These are phyloP conservation scores for Apiotrichum mycotoxinovorans DNA, from an alignment of 1,284 basidiomycete genomes.

Conservation along the genomic window DNA sequence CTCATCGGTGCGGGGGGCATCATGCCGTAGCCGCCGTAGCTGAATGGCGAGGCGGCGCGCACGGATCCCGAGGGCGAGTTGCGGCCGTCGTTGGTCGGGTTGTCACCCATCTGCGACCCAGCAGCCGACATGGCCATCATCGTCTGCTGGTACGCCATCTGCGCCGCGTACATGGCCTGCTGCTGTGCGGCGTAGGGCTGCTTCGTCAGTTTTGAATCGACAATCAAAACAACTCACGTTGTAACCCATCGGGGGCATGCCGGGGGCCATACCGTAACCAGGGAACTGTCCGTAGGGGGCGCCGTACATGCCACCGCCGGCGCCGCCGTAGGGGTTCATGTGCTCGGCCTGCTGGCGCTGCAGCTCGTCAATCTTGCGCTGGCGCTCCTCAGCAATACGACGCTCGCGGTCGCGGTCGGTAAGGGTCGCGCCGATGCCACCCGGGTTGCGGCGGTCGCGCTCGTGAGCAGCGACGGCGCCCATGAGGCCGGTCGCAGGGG, in stretches of 20 bases:
- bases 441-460: constrained; percentile 86
- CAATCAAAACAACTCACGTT: constrained; percentile 17
- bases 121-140: constrained; percentile 82
- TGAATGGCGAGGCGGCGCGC: constrained; percentile 11
- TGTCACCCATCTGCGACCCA: constrained; percentile 65
- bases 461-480: constrained; percentile 95
- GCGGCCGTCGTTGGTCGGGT: constrained; percentile 10
- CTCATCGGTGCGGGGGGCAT: constrained; percentile 11
- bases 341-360: constrained; percentile 78
- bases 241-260: constrained; percentile 46
- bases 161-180: constrained; percentile 79
- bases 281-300: constrained; percentile 19
- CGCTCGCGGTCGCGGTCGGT: constrained; percentile 94
- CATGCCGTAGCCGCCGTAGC: constrained; percentile 13
- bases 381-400: constrained; percentile 80
- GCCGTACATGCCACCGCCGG: constrained; percentile 21
- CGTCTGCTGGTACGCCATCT: constrained; percentile 74
- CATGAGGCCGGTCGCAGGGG: constrained; percentile 89
- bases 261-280: constrained; percentile 37
- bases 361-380: constrained; percentile 83
- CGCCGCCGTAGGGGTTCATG: not conserved
- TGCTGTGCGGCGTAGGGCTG: constrained; percentile 57
- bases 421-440: constrained; percentile 87
- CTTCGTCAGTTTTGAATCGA: not conserved
- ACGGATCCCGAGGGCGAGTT: constrained; percentile 15